These are phyloP conservation scores for Daedaleopsis sinensis DNA, from an alignment of 768 basidiomycete genomes.

Conservation along the genomic window DNA sequence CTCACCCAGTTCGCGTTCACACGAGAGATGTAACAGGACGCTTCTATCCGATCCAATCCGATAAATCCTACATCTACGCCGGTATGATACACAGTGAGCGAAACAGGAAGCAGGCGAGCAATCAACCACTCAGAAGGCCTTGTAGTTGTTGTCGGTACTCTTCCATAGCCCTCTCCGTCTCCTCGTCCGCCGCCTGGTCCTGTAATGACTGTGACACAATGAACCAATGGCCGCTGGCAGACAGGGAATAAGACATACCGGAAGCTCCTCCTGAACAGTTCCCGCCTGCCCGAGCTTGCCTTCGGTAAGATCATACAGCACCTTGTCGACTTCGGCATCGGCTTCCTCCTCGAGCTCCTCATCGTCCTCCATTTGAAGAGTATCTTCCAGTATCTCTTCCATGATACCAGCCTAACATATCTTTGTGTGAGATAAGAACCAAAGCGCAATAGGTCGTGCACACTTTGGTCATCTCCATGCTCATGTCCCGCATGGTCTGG, in stretches of 20 bases:
- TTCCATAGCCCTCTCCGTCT: constrained; percentile 87
- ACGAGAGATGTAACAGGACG: neutral
- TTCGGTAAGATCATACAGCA: constrained; percentile 92
- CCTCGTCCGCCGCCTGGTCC: constrained; percentile 72
- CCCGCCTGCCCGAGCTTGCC: constrained; percentile 93
- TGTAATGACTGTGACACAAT: constrained; percentile 49
- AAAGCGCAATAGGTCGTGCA: constrained; percentile 12
- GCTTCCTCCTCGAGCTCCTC: constrained; percentile 97
- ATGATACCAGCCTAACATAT: constrained; percentile 84
- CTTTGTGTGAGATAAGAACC: neutral
- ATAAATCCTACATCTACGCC: neutral
- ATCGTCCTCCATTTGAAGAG: constrained; percentile 88
- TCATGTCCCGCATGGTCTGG: constrained; percentile 95
- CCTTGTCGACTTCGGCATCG: constrained; percentile 95
- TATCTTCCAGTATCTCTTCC: constrained; percentile 98
- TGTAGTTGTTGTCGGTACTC: constrained; percentile 88
- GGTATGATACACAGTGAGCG: neutral
- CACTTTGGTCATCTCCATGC: constrained; percentile 99
- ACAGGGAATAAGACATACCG: constrained; percentile 52
- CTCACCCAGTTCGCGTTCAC: neutral
- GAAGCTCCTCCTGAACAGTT: constrained; percentile 67
- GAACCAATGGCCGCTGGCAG: neutral
- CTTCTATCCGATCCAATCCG: neutral
- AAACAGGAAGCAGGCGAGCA: neutral
- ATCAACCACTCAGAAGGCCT: constrained; percentile 69